Percentiles rank a stretch among this genome's conserved stretches.
Evolutionary conservation across 108 stramenopile genomes (phyloP).

Genomic region (Cyclotella choctawhatcheeana): DNA sequence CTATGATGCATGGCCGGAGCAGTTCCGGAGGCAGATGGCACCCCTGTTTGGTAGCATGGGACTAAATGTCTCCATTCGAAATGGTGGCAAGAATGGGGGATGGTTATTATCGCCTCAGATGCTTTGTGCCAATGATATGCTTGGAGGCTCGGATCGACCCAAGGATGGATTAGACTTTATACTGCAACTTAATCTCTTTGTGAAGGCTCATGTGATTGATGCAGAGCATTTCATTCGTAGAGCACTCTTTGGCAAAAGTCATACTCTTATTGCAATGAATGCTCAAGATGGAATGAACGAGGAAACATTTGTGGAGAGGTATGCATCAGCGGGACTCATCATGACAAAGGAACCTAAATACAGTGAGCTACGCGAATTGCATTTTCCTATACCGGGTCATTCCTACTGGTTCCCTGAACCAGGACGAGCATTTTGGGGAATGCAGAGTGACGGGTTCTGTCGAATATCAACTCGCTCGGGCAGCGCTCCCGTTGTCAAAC

Average conservation of each 20-base stretch:
- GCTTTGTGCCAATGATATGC: constrained; percentile 25
- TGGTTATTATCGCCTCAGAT: constrained; percentile 5
- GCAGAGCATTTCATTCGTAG: constrained; percentile 15
- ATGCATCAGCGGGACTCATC: constrained; percentile 5
- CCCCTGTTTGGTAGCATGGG: constrained; percentile 14
- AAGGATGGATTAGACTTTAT: constrained; percentile 6
- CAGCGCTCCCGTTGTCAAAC: constrained; percentile 10
- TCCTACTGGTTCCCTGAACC: constrained; percentile 7
- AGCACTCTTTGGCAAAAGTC: constrained; percentile 8
- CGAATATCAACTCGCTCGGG: constrained; percentile 10
- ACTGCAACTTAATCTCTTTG: constrained; percentile 4
- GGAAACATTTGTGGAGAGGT: constrained; percentile 1
- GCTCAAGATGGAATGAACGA: constrained; percentile 7
- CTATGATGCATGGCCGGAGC: constrained; percentile 16
- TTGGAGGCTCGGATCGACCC: constrained; percentile 7
- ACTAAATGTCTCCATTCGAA: constrained; percentile 2
- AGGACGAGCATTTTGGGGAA: constrained; percentile 17
- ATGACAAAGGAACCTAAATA: background rate
- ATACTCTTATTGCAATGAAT: constrained; percentile 1
- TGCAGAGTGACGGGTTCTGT: constrained; percentile 16
- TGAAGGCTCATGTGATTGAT: background rate
- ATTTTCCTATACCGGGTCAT: background rate
- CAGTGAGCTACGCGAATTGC: background rate
- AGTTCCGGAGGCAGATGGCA: constrained; percentile 2
- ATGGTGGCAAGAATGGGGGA: constrained; percentile 23